These are phyloP conservation scores for Podila epicladia DNA, from an alignment of 192 early-diverging fungal genomes.

Conservation along the genomic window DNA sequence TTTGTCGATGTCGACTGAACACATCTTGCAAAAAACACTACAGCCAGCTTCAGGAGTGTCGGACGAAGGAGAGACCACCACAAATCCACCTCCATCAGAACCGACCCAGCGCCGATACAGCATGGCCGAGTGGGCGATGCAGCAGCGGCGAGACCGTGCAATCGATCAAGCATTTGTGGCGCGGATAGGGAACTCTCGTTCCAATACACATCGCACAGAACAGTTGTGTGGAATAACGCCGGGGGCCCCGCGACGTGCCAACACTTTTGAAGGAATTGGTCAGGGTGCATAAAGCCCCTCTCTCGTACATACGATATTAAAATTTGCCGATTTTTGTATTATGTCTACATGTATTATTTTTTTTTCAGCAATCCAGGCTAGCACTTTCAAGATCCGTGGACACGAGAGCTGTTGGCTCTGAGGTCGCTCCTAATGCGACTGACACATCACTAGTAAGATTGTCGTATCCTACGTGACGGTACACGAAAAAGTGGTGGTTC, in stretches of 20 bases:
- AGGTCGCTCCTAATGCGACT: not conserved
- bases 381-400: not conserved
- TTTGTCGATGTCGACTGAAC: too few species aligned
- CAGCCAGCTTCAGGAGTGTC: too few species aligned
- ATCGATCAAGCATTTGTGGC: not conserved
- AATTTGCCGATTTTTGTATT: too few species aligned
- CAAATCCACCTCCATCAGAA: not conserved
- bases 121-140: not conserved
- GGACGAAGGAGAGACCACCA: too few species aligned
- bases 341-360: not conserved
- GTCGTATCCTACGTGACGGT: slow-evolving; percentile 23
- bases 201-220: not conserved
- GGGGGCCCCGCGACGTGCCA: not conserved
- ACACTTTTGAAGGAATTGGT: not conserved
- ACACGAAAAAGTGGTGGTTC: slow-evolving; percentile 77
- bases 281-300: too few species aligned
- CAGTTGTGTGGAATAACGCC: not conserved
- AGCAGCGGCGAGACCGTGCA: not conserved
- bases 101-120: not conserved
- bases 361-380: not conserved
- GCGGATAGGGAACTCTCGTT: not conserved
- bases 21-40: too few species aligned
- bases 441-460: not conserved
- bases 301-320: too few species aligned
- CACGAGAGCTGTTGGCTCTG: not conserved